A percentile compares a stretch with the other conserved stretches of the same genome.
These are phyloP conservation scores for Stagonosporopsis cucurbitacearum DNA, from an alignment of 2,329 filamentous ascomycete genomes.

Conservation along the genomic window DNA sequence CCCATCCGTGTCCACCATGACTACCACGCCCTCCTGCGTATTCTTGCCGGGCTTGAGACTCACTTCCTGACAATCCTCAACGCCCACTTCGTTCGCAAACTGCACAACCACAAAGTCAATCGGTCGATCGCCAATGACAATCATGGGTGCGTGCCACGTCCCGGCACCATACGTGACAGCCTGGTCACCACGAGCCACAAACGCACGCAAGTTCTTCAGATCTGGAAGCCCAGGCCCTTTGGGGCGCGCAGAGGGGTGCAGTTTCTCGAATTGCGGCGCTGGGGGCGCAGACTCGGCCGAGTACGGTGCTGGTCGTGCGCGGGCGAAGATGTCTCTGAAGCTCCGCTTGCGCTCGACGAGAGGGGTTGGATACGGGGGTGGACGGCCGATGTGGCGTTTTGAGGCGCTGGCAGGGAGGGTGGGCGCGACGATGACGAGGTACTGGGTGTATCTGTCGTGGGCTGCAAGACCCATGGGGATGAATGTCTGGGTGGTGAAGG, in stretches of 20 bases:
- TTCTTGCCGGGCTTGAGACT: constrained; percentile 45
- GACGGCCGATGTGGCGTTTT: constrained; percentile 32
- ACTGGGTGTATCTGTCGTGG: constrained; percentile 59
- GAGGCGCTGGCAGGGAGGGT: constrained; percentile 62
- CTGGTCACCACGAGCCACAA: constrained; percentile 77
- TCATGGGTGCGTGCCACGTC: constrained; percentile 98
- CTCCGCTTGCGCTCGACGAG: constrained; percentile 33
- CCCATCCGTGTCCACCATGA: constrained; percentile 42
- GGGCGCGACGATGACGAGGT: constrained; percentile 89
- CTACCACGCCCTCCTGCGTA: constrained; percentile 44
- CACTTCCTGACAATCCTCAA: constrained; percentile 90
- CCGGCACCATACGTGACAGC: constrained; percentile 91
- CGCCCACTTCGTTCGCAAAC: constrained; percentile 79
- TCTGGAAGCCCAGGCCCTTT: constrained; percentile 72
- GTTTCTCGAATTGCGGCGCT: constrained; percentile 34
- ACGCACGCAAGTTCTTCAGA: constrained; percentile 72
- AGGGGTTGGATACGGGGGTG: constrained; percentile 54
- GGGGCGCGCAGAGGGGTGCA: constrained; percentile 44
- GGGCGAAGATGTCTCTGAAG: constrained; percentile 51
- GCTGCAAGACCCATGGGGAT: constrained; percentile 70
- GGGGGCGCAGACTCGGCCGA: constrained; percentile 57
- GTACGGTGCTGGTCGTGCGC: constrained; percentile 53
- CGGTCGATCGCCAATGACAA: constrained; percentile 72
- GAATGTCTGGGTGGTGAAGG: constrained; percentile 94
- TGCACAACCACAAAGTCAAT: constrained; percentile 86